Conservation (phyloP, 805 yeast species). For the Yamadazyma takamatsuzukensis region DNA sequence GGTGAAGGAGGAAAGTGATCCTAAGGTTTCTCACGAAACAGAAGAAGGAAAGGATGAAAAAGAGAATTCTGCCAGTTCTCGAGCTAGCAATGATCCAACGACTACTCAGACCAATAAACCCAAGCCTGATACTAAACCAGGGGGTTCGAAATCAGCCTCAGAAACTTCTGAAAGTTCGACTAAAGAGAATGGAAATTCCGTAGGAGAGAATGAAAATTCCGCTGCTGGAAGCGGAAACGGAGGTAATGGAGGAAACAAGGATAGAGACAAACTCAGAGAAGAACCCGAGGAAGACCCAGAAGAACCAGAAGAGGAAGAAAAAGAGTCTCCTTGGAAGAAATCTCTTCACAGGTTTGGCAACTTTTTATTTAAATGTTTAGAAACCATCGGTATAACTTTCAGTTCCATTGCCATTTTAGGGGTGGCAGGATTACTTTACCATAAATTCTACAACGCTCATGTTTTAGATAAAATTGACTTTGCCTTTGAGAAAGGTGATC, state of each 20-base stretch:
- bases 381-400: conserved; percentile 69
- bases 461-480: conserved; percentile 60
- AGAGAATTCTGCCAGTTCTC: too few relatives aligned
- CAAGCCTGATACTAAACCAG: too few relatives aligned
- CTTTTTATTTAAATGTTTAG: conserved; percentile 46
- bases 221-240: conserved; percentile 3
- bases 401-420: conserved; percentile 68
- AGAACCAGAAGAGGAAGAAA: conserved; percentile 13
- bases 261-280: conserved; percentile 5
- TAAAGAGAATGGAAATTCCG: background rate
- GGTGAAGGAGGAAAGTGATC: too few relatives aligned
- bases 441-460: conserved; percentile 53
- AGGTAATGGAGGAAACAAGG: conserved; percentile 11
- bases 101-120: too few relatives aligned
- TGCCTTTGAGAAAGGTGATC: conserved; percentile 68
- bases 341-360: conserved; percentile 15
- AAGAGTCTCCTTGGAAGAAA: conserved; percentile 18
- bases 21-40: too few relatives aligned
- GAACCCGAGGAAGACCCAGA: conserved; percentile 12
- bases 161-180: background rate
- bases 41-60: too few relatives aligned
- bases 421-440: conserved; percentile 69
- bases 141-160: background rate
- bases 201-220: background rate
- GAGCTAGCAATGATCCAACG: too few relatives aligned